phyloP scores from a whole-genome alignment of 148 eudicot species.

The Nyssa sinensis region DNA sequence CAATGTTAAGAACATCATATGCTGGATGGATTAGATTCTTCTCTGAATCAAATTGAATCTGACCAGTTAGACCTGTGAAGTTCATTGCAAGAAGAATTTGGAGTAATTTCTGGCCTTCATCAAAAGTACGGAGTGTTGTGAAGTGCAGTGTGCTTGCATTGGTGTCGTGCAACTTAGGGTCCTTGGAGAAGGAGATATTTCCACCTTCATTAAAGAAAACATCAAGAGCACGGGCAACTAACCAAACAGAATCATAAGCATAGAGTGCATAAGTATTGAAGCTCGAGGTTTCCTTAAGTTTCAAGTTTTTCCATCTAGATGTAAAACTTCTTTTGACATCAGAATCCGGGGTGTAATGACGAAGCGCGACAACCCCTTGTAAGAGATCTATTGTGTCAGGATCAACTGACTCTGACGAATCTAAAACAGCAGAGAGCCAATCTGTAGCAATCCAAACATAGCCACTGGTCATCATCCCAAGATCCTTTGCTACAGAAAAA shows the following conservation, averaged over 20 bases:
- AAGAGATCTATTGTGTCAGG: conserved; percentile 40
- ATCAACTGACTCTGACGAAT: conserved; percentile 35
- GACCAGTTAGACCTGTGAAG: conserved; percentile 65
- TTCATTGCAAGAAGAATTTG: conserved; percentile 39
- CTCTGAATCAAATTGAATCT: conserved; percentile 51
- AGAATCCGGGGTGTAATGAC: conserved; percentile 72
- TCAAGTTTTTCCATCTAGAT: conserved; percentile 53
- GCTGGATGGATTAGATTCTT: conserved; percentile 64
- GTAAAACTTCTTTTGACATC: conserved; percentile 36
- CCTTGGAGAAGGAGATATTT: conserved; percentile 52
- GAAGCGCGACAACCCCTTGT: conserved; percentile 78
- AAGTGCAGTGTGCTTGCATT: conserved; percentile 47
- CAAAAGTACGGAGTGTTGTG: conserved; percentile 50
- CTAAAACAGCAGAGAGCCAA: conserved; percentile 80
- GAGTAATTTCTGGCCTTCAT: conserved; percentile 60
- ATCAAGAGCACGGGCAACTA: conserved; percentile 76
- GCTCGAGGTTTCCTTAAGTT: conserved; percentile 36
- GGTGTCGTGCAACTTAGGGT: conserved; percentile 41
- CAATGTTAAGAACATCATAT: conserved; percentile 64
- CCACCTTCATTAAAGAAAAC: conserved; percentile 52
- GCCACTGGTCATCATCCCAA: conserved; percentile 67
- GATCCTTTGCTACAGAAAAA: conserved; percentile 57
- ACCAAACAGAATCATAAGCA: conserved; percentile 90
- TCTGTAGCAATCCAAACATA: conserved; percentile 96
- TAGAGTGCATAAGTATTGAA: conserved; percentile 74